These are phyloP conservation scores for Boletellus sp. DNA, from an alignment of 1,284 basidiomycete genomes.

Conservation along the genomic window DNA sequence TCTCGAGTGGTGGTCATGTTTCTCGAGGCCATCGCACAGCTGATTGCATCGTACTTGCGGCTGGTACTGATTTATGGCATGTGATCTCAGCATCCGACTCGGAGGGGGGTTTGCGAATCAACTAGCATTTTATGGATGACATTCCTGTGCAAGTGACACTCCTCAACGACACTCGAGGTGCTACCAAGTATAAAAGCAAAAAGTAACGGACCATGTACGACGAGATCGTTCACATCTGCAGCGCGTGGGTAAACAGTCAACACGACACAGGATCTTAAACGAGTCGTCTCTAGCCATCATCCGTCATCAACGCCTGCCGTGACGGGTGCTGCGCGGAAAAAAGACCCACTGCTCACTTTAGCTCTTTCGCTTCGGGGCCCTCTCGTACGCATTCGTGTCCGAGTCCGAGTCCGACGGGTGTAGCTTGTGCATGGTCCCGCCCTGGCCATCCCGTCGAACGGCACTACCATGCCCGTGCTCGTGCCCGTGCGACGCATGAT, in stretches of 20 bases:
- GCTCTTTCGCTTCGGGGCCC: constrained; percentile 15
- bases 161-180: background rate
- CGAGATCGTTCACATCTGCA: background rate
- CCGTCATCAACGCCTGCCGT: background rate
- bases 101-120: too few species aligned
- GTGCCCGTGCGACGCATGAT: constrained; percentile 4
- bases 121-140: background rate
- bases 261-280: background rate
- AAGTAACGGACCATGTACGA: background rate
- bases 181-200: background rate
- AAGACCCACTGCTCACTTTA: constrained; percentile 6
- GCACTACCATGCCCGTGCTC: constrained; percentile 1
- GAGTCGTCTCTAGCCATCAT: too few species aligned
- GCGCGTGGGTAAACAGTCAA: background rate
- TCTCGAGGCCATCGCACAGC: background rate
- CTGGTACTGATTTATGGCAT: background rate
- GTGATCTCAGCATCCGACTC: too few species aligned
- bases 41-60: too few species aligned
- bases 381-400: constrained; percentile 27
- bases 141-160: background rate
- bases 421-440: constrained; percentile 14
- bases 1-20: background rate
- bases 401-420: constrained; percentile 7
- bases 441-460: constrained; percentile 7
- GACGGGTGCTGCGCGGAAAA: too few species aligned